Percentiles rank a stretch among this genome's conserved stretches.
These are phyloP conservation scores for Hortaea werneckii DNA, from an alignment of 2,329 filamentous ascomycete species.

Conservation along the genomic window DNA sequence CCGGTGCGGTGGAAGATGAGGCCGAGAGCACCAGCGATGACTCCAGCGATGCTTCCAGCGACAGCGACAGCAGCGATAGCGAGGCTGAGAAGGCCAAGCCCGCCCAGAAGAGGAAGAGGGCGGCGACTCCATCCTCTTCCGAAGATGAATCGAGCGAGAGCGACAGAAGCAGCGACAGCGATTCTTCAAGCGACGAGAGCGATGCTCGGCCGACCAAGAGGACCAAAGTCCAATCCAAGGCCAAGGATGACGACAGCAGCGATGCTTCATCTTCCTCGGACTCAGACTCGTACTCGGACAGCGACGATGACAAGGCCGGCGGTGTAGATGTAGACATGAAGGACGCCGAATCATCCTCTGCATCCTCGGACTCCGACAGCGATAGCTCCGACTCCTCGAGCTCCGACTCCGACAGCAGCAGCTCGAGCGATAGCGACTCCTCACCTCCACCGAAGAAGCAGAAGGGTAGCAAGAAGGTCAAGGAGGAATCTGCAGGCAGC, in stretches of 20 bases:
- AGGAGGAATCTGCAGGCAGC: conserved; percentile 14
- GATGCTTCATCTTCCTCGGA: background rate
- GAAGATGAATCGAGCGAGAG: conserved; percentile 3
- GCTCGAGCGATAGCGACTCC: conserved; percentile 11
- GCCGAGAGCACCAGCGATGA: conserved; percentile 8
- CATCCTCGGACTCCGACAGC: conserved; percentile 7
- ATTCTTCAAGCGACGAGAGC: conserved; percentile 16
- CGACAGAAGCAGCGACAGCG: conserved; percentile 11
- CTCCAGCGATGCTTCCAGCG: conserved; percentile 5
- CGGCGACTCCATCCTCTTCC: conserved; percentile 9
- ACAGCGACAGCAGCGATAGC: conserved; percentile 10
- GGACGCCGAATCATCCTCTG: background rate
- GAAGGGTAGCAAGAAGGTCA: conserved; percentile 13
- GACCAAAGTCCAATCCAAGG: conserved; percentile 13
- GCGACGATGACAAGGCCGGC: background rate
- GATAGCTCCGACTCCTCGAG: no score
- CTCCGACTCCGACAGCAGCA: conserved; percentile 4
- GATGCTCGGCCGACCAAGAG: conserved; percentile 22
- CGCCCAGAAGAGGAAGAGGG: conserved; percentile 13
- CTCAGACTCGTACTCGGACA: background rate
- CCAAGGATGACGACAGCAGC: conserved; percentile 9
- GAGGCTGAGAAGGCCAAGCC: conserved; percentile 6
- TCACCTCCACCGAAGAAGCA: conserved; percentile 10
- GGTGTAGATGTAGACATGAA: conserved; percentile 1
- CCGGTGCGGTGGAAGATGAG: conserved; percentile 6